Evolutionary conservation across 371 early-diverging fungal genomes (phyloP), one percentile per base, ranked within the genome.

Genomic region (Rhizomucor miehei): DNA sequence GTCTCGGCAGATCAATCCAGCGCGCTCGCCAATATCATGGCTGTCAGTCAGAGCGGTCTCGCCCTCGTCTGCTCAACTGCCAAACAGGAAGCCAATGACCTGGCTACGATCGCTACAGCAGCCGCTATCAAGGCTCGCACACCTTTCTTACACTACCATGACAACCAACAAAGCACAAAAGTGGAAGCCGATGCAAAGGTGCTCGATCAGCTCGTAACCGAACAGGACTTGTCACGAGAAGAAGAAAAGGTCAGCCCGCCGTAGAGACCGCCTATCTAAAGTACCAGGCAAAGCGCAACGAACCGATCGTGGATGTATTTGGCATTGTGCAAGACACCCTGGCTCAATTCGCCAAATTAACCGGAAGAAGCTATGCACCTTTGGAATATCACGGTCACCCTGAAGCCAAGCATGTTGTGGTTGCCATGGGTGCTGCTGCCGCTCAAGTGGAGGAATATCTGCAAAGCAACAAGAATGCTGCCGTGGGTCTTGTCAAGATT

Each of bases 21-120:
- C 61, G 44, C 65, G 48, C 63, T 79, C 44, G 74, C 89, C 39
- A 80, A 86, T 48, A 84, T 91, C 20, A 76, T 88, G 69, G 89
- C 90, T 13, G 84, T 89, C 8, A 84, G 90, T 52, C 87, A 89
- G 63, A 80, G 90, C 48, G 92, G 92, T 9, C 82, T 84, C 48
- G 80, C 82, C 4, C 52, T 92, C 48, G 59, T 93, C 50, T 82
- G 84, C 50, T 90, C 91, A 29, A 65, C 80, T 37, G 73, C 81
- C 49, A 78, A 81, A 20, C 89, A 91, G 72, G 82, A 87, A 59
- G 85, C 87, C 3, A 74, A 85, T 40, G 89, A 92, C 71, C 68
- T 85, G 56, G 87, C 81, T 29, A 63, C 81, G 52, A 84, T 84
- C 47, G 83, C 90, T 13, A 74, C 84, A 24, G 73, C 79, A 11